A percentile compares a stretch with the other conserved stretches of the same genome.
Conservation (phyloP, 306 rosid genomes). For the Cicer yamashitae region DNA sequence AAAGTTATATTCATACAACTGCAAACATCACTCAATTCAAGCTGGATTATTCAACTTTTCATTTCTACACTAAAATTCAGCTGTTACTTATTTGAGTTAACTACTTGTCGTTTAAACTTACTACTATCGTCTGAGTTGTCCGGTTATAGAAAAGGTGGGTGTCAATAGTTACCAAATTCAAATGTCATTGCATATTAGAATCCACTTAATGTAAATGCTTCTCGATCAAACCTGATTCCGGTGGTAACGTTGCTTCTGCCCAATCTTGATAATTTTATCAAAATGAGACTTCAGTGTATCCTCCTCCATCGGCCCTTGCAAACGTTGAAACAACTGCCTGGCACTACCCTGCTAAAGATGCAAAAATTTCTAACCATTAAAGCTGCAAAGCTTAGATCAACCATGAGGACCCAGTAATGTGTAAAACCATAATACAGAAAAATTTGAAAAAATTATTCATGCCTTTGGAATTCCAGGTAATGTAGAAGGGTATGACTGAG, state of each 20-base stretch:
- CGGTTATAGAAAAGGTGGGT: neutral
- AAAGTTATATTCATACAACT: conserved; percentile 15
- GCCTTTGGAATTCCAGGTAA: conserved; percentile 99
- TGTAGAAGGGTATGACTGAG: conserved; percentile 97
- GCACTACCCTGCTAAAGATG: conserved; percentile 90
- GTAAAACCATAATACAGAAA: conserved; percentile 8
- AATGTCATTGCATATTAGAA: conserved; percentile 33
- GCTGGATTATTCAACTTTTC: conserved; percentile 3
- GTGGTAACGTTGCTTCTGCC: conserved; percentile 77
- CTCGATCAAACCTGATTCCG: conserved; percentile 79
- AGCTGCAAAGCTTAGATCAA: conserved; percentile 36
- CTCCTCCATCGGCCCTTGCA: conserved; percentile 98
- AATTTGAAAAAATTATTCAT: conserved; percentile 44
- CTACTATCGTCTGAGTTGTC: conserved; percentile 27
- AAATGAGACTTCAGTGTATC: conserved; percentile 90
- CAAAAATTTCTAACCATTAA: conserved; percentile 35
- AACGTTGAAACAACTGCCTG: conserved; percentile 91
- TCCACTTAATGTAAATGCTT: conserved; percentile 22
- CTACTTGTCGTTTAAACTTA: neutral
- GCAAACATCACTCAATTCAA: conserved; percentile 17
- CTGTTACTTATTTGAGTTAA: neutral
- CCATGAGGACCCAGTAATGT: conserved; percentile 15
- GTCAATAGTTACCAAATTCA: conserved; percentile 10
- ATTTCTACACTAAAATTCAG: conserved; percentile 12
- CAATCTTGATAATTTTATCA: conserved; percentile 88